Percentiles rank a stretch among this genome's conserved stretches.
These are phyloP conservation scores for Gastrolobium bilobum DNA, from an alignment of 306 rosid species.

Conservation along the genomic window DNA sequence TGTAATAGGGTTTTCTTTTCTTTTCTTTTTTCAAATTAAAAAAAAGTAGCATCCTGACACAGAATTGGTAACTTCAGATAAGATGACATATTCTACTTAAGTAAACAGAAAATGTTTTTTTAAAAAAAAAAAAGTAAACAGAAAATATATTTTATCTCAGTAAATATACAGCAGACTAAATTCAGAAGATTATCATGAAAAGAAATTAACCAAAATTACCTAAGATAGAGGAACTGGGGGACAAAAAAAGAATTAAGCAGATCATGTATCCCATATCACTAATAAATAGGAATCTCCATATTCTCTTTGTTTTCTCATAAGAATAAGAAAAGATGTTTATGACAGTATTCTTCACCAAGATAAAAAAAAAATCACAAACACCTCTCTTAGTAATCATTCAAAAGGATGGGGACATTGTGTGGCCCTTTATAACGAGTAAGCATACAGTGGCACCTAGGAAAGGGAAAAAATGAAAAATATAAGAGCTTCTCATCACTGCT, in stretches of 20 bases:
- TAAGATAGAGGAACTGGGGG: neutral
- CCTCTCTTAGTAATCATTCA: constrained; percentile 22
- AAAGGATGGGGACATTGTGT: constrained; percentile 22
- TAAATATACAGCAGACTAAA: neutral
- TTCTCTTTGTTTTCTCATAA: neutral
- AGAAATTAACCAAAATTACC: neutral
- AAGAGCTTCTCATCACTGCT: constrained; percentile 21
- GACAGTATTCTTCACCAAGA: neutral
- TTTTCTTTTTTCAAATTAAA: too few relatives aligned
- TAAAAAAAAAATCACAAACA: neutral
- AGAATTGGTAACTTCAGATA: neutral
- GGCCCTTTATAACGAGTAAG: neutral
- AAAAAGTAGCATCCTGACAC: too few relatives aligned
- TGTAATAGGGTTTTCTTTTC: neutral
- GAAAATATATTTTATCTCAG: neutral
- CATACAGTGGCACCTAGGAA: constrained; percentile 33
- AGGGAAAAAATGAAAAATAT: neutral
- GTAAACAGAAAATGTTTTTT: neutral
- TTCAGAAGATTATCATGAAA: constrained; percentile 16
- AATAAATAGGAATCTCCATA: neutral
- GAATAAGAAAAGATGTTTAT: constrained; percentile 18
- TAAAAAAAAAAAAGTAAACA: too few relatives aligned
- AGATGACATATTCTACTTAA: constrained; percentile 10
- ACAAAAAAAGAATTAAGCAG: constrained; percentile 20
- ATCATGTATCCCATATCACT: neutral